Evolutionary conservation across 306 rosid genomes (phyloP).

Genomic region (Acmispon strigosus): DNA sequence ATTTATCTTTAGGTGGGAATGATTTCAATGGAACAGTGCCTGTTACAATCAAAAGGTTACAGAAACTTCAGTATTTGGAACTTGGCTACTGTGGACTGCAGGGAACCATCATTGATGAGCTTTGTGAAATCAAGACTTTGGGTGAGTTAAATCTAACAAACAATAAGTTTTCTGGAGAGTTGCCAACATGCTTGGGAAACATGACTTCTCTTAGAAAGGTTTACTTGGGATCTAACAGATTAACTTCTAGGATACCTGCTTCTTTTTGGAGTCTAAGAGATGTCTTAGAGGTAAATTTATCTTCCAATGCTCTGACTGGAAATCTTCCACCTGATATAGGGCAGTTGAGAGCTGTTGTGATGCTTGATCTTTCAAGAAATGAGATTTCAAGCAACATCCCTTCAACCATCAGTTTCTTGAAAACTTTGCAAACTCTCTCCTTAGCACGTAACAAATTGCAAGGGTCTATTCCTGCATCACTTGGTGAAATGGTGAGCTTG

Average conservation of each 20-base stretch:
- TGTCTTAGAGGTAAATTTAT: constrained; percentile 8
- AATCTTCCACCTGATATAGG: constrained; percentile 11
- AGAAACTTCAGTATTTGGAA: constrained; percentile 9
- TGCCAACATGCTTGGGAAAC: constrained; percentile 34
- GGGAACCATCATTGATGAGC: constrained; percentile 14
- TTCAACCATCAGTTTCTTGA: neutral
- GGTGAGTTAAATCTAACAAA: neutral
- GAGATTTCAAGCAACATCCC: constrained; percentile 22
- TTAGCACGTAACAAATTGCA: constrained; percentile 19
- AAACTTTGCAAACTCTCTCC: constrained; percentile 12
- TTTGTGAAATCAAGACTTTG: constrained; percentile 22
- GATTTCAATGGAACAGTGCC: constrained; percentile 25
- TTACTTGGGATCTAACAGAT: constrained; percentile 5
- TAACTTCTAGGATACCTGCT: constrained; percentile 15
- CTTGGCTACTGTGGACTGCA: constrained; percentile 12
- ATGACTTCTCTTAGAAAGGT: constrained; percentile 15
- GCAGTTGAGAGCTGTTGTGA: neutral
- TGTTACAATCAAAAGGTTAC: neutral
- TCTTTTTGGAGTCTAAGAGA: constrained; percentile 23
- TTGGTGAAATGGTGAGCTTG: constrained; percentile 21
- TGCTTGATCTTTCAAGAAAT: constrained; percentile 19
- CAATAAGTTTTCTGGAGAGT: constrained; percentile 15
- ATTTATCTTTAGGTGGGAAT: neutral
- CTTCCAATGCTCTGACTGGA: constrained; percentile 16
- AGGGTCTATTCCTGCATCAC: constrained; percentile 25